Evolutionary conservation across 106 monocot species (phyloP).

Genomic region (Dendrobium huoshanense): DNA sequence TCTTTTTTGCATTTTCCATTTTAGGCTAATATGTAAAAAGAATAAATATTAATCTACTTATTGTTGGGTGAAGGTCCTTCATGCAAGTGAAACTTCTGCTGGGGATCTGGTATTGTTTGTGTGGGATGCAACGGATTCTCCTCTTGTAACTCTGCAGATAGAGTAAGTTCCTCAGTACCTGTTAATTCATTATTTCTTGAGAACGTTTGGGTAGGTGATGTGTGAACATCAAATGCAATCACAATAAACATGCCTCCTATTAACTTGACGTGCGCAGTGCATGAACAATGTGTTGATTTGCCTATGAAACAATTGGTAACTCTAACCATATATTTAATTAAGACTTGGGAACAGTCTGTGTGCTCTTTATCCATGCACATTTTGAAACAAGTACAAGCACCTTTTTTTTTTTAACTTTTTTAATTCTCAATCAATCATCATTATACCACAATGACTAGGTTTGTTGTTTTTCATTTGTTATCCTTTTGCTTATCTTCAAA

Average conservation of each 20-base stretch:
- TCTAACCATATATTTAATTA: neutral
- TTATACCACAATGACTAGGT: neutral
- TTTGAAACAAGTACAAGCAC: neutral
- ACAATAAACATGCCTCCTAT: neutral
- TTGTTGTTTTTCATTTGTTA: neutral
- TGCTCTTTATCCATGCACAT: neutral
- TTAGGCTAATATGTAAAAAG: neutral
- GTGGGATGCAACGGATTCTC: constrained; percentile 86
- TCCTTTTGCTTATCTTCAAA: neutral
- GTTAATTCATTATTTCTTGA: neutral
- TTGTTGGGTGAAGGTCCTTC: constrained; percentile 48
- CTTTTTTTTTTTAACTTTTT: neutral
- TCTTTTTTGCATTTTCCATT: neutral
- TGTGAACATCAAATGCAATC: neutral
- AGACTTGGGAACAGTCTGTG: neutral
- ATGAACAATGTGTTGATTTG: neutral
- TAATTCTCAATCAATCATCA: neutral
- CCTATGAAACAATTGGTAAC: neutral
- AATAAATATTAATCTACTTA: neutral
- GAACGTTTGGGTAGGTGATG: neutral
- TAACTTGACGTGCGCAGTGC: neutral
- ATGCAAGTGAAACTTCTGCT: constrained; percentile 41
- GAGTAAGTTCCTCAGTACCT: constrained; percentile 20
- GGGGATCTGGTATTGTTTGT: constrained; percentile 46
- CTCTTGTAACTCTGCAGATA: constrained; percentile 24